phyloP scores from a whole-genome alignment of 2,329 filamentous ascomycete species.

The Fusarium stilboides region DNA sequence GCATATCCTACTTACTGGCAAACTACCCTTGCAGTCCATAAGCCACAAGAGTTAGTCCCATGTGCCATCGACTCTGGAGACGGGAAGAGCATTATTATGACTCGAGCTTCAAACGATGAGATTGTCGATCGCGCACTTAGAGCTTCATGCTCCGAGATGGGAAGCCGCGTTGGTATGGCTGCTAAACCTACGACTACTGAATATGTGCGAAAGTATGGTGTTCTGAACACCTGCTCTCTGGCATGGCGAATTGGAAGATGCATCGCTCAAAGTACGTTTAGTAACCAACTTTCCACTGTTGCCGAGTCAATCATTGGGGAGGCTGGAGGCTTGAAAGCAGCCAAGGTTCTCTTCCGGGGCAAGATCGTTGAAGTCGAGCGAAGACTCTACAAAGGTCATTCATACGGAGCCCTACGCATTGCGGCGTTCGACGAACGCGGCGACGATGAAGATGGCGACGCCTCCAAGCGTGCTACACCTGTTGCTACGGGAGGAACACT shows the following conservation, averaged over 20 bases:
- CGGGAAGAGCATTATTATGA: conserved; percentile 19
- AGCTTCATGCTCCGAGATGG: conserved; percentile 1
- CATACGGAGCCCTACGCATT: background rate
- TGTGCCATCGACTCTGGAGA: conserved; percentile 18
- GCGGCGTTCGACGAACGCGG: background rate
- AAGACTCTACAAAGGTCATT: background rate
- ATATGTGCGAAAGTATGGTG: background rate
- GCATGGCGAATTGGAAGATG: conserved; percentile 13
- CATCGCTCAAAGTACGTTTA: background rate
- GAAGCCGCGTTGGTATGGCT: background rate
- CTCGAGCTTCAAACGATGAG: conserved; percentile 2
- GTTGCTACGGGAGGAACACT: background rate
- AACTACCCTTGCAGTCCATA: conserved; percentile 14
- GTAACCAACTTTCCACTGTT: background rate
- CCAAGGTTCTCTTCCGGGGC: background rate
- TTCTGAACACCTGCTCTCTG: background rate
- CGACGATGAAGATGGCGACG: background rate
- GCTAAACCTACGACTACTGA: background rate
- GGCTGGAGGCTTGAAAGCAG: background rate
- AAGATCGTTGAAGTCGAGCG: conserved; percentile 4
- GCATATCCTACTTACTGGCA: conserved; percentile 38
- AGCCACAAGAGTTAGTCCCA: background rate
- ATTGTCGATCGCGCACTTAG: conserved; percentile 3
- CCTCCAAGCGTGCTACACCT: background rate
- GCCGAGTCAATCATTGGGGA: background rate